A percentile compares a stretch with the other conserved stretches of the same genome.
Conservation (phyloP, 768 basidiomycete species). For the Calocera cornea region DNA sequence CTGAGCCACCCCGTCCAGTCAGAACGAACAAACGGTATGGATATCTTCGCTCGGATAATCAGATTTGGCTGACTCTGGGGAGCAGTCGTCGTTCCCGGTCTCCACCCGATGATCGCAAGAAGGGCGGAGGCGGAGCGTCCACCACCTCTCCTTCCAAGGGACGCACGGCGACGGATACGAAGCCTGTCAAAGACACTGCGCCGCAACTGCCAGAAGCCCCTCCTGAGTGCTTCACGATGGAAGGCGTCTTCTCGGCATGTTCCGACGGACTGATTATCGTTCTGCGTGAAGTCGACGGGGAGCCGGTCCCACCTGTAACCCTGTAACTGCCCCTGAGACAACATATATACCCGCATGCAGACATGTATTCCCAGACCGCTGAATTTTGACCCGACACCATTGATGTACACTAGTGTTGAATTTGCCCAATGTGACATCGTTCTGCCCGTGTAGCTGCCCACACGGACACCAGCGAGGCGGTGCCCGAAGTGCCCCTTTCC, state of each 20-base stretch:
- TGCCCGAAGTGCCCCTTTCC: no score
- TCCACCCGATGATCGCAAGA: not conserved
- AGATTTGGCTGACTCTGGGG: not conserved
- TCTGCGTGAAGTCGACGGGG: not conserved
- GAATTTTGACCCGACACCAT: not conserved
- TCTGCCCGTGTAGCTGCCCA: not conserved
- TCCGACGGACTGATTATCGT: conserved; percentile 3
- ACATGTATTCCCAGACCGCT: not conserved
- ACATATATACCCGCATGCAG: not conserved
- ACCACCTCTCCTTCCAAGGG: not conserved
- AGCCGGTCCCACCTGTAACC: not conserved
- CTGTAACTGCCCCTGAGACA: not conserved
- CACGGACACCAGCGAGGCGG: no score
- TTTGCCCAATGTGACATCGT: not conserved
- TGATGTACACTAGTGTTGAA: not conserved
- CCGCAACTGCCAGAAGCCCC: not conserved
- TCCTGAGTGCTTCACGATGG: not conserved
- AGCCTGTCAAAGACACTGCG: not conserved
- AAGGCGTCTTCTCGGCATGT: not conserved
- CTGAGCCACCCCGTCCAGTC: not conserved
- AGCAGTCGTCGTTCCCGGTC: not conserved
- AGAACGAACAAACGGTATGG: not conserved
- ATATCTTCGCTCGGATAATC: not conserved
- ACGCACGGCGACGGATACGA: not conserved
- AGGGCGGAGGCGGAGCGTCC: not conserved